Evolutionary conservation across 352 stramenopile genomes (phyloP).

Genomic region (Phytophthora meadii): DNA sequence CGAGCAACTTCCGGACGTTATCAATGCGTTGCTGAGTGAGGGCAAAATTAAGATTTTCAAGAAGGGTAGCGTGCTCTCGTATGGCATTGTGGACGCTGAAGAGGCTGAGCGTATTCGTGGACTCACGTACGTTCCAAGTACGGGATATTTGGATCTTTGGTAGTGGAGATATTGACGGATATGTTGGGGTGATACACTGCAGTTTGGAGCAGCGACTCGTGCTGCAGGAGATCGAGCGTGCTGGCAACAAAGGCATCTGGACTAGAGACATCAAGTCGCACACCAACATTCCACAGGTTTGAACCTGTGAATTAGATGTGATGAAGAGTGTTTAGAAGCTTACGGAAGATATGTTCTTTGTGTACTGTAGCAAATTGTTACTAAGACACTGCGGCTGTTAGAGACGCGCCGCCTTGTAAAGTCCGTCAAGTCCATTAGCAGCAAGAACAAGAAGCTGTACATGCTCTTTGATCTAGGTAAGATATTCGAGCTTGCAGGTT

Average conservation of each 20-base stretch:
- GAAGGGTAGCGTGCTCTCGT: constrained; percentile 86
- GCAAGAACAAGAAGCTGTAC: constrained; percentile 99
- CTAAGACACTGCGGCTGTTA: constrained; percentile 98
- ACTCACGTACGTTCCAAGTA: constrained; percentile 64
- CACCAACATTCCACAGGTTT: constrained; percentile 95
- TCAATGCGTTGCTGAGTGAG: constrained; percentile 88
- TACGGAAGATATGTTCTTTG: background rate
- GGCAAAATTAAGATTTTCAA: constrained; percentile 91
- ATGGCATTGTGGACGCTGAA: constrained; percentile 82
- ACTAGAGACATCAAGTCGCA: constrained; percentile 98
- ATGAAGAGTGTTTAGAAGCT: constrained; percentile 5
- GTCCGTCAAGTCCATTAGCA: constrained; percentile 98
- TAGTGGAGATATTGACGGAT: constrained; percentile 11
- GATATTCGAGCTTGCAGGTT: background rate
- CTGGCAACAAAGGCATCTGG: constrained; percentile 99
- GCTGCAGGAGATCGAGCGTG: constrained; percentile 95
- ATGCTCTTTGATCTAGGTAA: constrained; percentile 96
- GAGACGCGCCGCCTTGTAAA: constrained; percentile 98
- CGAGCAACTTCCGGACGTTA: constrained; percentile 79
- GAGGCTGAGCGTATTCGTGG: constrained; percentile 88
- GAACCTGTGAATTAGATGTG: background rate
- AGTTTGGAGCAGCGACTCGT: constrained; percentile 87
- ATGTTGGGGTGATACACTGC: constrained; percentile 29
- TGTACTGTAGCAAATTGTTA: constrained; percentile 92
- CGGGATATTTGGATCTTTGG: constrained; percentile 3